These are phyloP conservation scores for Pyrenula aspistea DNA, from an alignment of 495 filamentous ascomycete species.

Conservation along the genomic window DNA sequence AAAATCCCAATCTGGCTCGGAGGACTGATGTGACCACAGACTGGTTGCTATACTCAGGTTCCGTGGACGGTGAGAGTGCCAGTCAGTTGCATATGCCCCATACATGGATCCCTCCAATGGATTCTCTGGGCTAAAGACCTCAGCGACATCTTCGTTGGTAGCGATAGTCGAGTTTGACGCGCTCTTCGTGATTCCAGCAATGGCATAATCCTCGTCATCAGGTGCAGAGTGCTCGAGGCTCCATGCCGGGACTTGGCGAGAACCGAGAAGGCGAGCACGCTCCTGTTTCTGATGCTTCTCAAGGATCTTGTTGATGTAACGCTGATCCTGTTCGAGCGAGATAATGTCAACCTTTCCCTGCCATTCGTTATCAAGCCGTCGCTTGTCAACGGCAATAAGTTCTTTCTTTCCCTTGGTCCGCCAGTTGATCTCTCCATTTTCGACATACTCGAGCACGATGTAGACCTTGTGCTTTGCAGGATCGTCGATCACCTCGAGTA, in stretches of 20 bases:
- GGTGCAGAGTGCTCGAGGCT: conserved; percentile 71
- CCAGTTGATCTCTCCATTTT: conserved; percentile 89
- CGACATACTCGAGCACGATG: conserved; percentile 89
- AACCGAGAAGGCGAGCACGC: conserved; percentile 37
- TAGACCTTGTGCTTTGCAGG: conserved; percentile 94
- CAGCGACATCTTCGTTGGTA: conserved; percentile 14
- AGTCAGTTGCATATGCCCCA: conserved; percentile 53
- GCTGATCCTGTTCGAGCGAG: conserved; percentile 47
- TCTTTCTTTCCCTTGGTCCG: conserved; percentile 69
- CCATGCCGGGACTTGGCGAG: conserved; percentile 49
- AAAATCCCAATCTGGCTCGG: conserved; percentile 36
- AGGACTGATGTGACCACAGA: conserved; percentile 38
- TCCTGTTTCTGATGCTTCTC: conserved; percentile 36
- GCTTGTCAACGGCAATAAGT: conserved; percentile 70
- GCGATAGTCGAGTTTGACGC: conserved; percentile 19
- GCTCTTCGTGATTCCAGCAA: conserved; percentile 22
- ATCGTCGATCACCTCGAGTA: conserved; percentile 96
- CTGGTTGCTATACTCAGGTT: conserved; percentile 35
- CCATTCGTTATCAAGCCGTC: conserved; percentile 61
- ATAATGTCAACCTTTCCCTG: conserved; percentile 40
- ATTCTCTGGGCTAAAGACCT: conserved; percentile 28
- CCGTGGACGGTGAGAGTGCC: conserved; percentile 11
- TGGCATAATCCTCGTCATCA: conserved; percentile 34
- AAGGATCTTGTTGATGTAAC: conserved; percentile 3
- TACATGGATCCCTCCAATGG: conserved; percentile 60